A percentile compares a stretch with the other conserved stretches of the same genome.
phyloP scores from a whole-genome alignment of 805 yeast genomes.

The Metahyphopichia silvanorum region DNA sequence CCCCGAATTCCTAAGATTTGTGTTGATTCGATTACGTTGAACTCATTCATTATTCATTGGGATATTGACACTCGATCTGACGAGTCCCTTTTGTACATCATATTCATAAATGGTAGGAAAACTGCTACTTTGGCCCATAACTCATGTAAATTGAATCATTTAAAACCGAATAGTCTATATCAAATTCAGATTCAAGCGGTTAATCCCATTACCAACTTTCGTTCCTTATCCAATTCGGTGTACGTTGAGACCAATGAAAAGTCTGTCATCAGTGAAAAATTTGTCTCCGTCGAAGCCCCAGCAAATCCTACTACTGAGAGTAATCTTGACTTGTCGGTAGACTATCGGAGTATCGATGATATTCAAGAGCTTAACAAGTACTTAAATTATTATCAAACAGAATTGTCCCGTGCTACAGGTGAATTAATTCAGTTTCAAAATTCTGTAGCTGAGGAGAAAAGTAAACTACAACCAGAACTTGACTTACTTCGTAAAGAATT shows the following conservation, averaged over 20 bases:
- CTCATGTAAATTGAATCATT: constrained; percentile 31
- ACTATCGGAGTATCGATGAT: constrained; percentile 15
- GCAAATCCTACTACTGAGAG: constrained; percentile 1
- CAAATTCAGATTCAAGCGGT: constrained; percentile 36
- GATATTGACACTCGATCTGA: constrained; percentile 31
- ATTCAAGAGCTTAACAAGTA: constrained; percentile 19
- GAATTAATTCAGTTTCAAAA: constrained; percentile 17
- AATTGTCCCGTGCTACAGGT: constrained; percentile 15
- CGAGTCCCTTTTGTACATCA: constrained; percentile 29
- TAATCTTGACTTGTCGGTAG: not conserved
- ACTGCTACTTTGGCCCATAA: constrained; percentile 33
- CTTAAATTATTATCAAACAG: constrained; percentile 22
- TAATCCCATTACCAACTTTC: constrained; percentile 31
- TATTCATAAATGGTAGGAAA: constrained; percentile 32
- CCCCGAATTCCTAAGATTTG: constrained; percentile 56
- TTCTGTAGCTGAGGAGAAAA: constrained; percentile 10
- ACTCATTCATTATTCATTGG: constrained; percentile 55
- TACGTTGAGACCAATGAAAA: constrained; percentile 23
- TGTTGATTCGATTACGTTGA: constrained; percentile 48
- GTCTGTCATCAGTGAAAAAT: not conserved
- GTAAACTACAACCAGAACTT: constrained; percentile 22
- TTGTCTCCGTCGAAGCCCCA: constrained; percentile 2
- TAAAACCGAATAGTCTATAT: constrained; percentile 24
- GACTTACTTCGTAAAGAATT: constrained; percentile 33
- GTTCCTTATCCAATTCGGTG: constrained; percentile 30